Base-by-base conservation (phyloP, 139 green algal species). In the Chlamydomonas eustigma region DNA sequence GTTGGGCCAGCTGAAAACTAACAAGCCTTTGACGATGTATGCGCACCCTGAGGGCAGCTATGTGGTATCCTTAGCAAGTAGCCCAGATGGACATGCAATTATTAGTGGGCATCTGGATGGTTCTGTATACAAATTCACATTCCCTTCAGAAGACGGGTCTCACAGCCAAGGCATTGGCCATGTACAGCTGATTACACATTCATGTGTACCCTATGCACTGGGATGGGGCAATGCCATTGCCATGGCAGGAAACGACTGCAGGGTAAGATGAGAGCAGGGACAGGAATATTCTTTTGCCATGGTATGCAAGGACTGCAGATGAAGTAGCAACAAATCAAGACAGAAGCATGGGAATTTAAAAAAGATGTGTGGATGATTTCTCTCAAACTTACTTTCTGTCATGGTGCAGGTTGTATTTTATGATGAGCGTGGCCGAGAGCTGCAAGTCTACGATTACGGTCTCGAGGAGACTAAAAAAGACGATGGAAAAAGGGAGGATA, bases 321-420 rank as follows among this genome's bases (percentile, higher is more conserved):
- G n/a, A n/a, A n/a, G n/a, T n/a, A n/a, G n/a, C n/a, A n/a, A n/a
- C n/a, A n/a, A n/a, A n/a, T n/a, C n/a, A n/a, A n/a, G n/a, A n/a
- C n/a, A n/a, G n/a, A n/a, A n/a, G n/a, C n/a, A n/a, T n/a, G n/a
- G n/a, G n/a, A n/a, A n/a, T n/a, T n/a, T n/a, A n/a, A n/a, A n/a
- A n/a, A n/a, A n/a, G n/a, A n/a, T n/a, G n/a, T n/a, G n/a, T n/a
- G n/a, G n/a, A n/a, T n/a, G n/a, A n/a, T n/a, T n/a, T n/a, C n/a
- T n/a, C n/a, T n/a, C n/a, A n/a, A n/a, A n/a, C n/a, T n/a, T n/a
- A n/a, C n/a, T n/a, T n/a, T n/a, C n/a, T n/a, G n/a, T n/a, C n/a
- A n/a, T n/a, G n/a, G n/a, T n/a, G n/a, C 83, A 89, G 78, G 85
- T 94, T 32, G 86, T 90, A 1, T 91, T 94, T 36, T 95, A 93